Base-by-base conservation (phyloP, 2,329 filamentous ascomycete species). In the Colletotrichum sp. region DNA sequence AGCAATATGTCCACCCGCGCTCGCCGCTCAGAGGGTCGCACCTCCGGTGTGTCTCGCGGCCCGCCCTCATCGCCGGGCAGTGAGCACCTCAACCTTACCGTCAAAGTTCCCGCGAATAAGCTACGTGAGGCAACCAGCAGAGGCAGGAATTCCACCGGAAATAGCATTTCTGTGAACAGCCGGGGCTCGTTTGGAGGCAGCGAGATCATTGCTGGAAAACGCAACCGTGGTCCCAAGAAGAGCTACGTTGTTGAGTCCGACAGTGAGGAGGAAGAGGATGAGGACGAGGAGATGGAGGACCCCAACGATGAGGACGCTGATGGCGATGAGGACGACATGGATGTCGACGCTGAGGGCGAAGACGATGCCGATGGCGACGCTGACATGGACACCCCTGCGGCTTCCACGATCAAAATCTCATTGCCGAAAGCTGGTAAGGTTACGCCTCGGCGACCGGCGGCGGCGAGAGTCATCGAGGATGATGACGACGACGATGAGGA, bases 191-290 rank as follows among this genome's bases (percentile, higher is more conserved):
- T 88, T 69, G 84, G 84, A 28, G 86, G 86, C 28, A 86, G 87
- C 34, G 87, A 89, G 79, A 88, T 90, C 65, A 81, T 89, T 21
- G 84, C 86, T 30, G 87, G 88, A 49, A 90, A 89, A 79, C 86
- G 90, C 65, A 90, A 89, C 74, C 87, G 90, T 10, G 89, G 88
- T 8, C 87, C 86, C 21, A 90, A 91, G 83, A 92, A 92, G 84
- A 92, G 88, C 78, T 92, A 92, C 71, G 89, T 91, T 44, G 89
- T 92, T 28, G 90, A 92, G 77, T 90, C 89, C 49, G 88, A 88
- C 70, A 86, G 86, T 49, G 87, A 87, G 28, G 86, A 87, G 5
- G 87, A 87, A 3, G 85, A 82, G 18, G 84, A 84, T 1, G 83
- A 86, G 10, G 86, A 86, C 10, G 84, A 85, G 10, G 81, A 81